phyloP scores from a whole-genome alignment of 306 rosid genomes.

The Benincasa hispida region DNA sequence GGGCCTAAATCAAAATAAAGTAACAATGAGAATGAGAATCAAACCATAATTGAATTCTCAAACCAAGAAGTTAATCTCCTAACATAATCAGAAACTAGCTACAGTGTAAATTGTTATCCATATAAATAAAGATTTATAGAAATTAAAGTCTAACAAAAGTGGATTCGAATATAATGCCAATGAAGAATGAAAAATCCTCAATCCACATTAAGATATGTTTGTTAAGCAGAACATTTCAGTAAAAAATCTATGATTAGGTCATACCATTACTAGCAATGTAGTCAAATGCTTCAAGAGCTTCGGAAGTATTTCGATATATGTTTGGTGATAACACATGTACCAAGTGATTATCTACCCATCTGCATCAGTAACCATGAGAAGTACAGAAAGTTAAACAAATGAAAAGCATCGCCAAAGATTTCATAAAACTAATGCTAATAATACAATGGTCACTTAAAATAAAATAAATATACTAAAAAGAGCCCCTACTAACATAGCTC shows the following conservation, averaged over 20 bases:
- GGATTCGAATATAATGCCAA: neutral
- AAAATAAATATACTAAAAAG: too few relatives aligned
- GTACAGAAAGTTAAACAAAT: conserved; percentile 12
- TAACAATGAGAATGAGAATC: neutral
- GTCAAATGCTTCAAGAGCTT: conserved; percentile 90
- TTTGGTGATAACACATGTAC: conserved; percentile 88
- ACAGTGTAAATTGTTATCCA: neutral
- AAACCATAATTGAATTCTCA: neutral
- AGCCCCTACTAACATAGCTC: too few relatives aligned
- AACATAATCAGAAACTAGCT: neutral
- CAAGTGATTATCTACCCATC: conserved; percentile 95
- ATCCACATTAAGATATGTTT: neutral
- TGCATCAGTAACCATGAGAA: conserved; percentile 17
- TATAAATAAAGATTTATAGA: neutral
- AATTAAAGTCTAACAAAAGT: neutral
- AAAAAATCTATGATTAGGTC: neutral
- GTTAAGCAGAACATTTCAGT: neutral
- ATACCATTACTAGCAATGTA: conserved; percentile 84
- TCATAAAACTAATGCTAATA: neutral
- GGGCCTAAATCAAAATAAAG: neutral
- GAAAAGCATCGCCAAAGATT: neutral
- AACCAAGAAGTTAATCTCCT: neutral
- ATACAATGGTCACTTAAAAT: neutral
- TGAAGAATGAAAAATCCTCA: neutral
- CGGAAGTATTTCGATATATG: conserved; percentile 74